Conservation (phyloP, 2,329 filamentous ascomycete species). For the Diaporthe vexans region DNA sequence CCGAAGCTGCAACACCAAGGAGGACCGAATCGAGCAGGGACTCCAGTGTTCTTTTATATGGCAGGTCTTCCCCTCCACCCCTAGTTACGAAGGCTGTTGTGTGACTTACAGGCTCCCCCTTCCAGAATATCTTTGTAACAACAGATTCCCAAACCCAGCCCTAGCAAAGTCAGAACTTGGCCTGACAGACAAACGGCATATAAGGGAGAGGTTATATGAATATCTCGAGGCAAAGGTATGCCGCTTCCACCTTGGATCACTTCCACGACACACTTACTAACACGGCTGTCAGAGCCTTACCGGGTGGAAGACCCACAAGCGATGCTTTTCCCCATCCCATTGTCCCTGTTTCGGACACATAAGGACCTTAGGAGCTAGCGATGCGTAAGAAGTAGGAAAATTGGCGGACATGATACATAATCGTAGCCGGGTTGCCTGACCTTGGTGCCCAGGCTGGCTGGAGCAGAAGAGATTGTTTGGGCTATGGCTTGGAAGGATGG, state of each 20-base stretch:
- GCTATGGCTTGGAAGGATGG: background rate
- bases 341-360: background rate
- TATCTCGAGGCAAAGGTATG: conserved; percentile 3
- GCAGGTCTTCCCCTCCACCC: background rate
- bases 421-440: too few relatives aligned
- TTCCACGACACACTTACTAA: background rate
- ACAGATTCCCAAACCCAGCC: background rate
- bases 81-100: background rate
- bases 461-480: background rate
- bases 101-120: background rate
- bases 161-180: background rate
- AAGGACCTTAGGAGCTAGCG: background rate
- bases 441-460: background rate
- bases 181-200: background rate
- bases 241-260: background rate
- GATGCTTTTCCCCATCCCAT: background rate
- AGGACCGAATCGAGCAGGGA: background rate
- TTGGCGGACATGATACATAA: background rate
- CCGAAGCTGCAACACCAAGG: background rate
- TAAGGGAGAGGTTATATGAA: conserved; percentile 1
- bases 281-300: background rate
- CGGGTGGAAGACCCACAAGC: background rate
- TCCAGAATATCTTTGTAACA: background rate
- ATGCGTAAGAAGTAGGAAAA: background rate
- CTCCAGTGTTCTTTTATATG: background rate